These are phyloP conservation scores for Fusarium proliferatum DNA, from an alignment of 2,329 filamentous ascomycete species.

Conservation along the genomic window DNA sequence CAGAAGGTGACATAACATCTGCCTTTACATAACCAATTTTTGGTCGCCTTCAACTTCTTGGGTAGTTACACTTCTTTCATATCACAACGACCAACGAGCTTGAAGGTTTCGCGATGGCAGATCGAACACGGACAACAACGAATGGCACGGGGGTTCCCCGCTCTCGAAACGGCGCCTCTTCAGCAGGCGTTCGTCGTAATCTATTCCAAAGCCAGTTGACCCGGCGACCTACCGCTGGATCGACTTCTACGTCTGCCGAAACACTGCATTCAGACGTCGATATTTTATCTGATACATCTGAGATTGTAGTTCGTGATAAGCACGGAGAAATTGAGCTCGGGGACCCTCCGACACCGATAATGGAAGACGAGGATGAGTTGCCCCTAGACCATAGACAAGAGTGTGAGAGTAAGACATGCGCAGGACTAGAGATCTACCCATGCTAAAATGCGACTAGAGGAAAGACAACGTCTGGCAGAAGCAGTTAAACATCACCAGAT, in stretches of 20 bases:
- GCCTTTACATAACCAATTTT: conserved; percentile 11
- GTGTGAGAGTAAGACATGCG: conserved; percentile 60
- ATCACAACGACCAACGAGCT: background rate
- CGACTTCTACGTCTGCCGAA: conserved; percentile 54
- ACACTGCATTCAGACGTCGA: conserved; percentile 62
- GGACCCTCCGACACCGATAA: conserved; percentile 63
- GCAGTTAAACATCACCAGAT: conserved; percentile 71
- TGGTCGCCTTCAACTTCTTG: conserved; percentile 11
- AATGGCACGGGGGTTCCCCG: conserved; percentile 33
- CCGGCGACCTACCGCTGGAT: conserved; percentile 63
- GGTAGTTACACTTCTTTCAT: background rate
- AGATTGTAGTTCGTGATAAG: conserved; percentile 72
- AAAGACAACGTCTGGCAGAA: conserved; percentile 69
- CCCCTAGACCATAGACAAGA: conserved; percentile 68
- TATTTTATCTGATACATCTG: conserved; percentile 57
- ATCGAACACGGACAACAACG: conserved; percentile 38
- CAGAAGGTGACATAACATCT: conserved; percentile 20
- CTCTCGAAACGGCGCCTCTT: conserved; percentile 34
- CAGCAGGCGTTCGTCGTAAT: conserved; percentile 53
- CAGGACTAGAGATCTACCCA: background rate
- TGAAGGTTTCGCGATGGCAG: conserved; percentile 32
- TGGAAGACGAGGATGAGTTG: conserved; percentile 66
- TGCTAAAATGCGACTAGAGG: conserved; percentile 54
- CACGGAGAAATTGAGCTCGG: conserved; percentile 72
- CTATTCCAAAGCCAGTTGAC: conserved; percentile 70